phyloP scores from a whole-genome alignment of 768 basidiomycete genomes.

The Russula dissimulans region DNA sequence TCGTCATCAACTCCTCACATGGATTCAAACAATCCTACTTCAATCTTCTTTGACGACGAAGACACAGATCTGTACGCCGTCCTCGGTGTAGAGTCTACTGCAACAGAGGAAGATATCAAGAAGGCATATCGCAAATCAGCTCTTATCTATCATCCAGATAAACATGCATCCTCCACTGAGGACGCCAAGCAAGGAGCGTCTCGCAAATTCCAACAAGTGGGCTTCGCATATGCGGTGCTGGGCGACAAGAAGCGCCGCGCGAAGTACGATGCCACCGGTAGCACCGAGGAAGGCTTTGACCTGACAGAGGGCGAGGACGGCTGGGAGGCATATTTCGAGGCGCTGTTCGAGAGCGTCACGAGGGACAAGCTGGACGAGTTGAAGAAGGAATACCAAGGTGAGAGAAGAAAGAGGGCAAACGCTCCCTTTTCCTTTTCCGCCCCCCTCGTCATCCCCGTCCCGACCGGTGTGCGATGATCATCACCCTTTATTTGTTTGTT shows the following conservation, averaged over 20 bases:
- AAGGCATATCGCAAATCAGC: constrained; percentile 82
- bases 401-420: not conserved
- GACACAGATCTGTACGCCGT: constrained; percentile 77
- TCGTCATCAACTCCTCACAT: not conserved
- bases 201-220: constrained; percentile 84
- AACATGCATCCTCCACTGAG: constrained; percentile 55
- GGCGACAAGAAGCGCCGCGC: constrained; percentile 66
- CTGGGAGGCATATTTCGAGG: constrained; percentile 94
- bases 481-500: not conserved
- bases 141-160: constrained; percentile 83
- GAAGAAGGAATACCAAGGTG: constrained; percentile 92
- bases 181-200: constrained; percentile 57
- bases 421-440: constrained; percentile 4
- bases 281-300: constrained; percentile 72
- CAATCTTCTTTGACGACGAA: constrained; percentile 68
- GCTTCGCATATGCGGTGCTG: constrained; percentile 88
- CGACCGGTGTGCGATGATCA: not conserved
- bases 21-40: constrained; percentile 53
- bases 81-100: constrained; percentile 45
- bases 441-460: not conserved
- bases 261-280: constrained; percentile 79
- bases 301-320: constrained; percentile 68
- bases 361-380: constrained; percentile 82
- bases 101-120: constrained; percentile 60
- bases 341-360: constrained; percentile 81